Evolutionary conservation across 768 basidiomycete species (phyloP).

Genomic region (Podaxis rugospora): DNA sequence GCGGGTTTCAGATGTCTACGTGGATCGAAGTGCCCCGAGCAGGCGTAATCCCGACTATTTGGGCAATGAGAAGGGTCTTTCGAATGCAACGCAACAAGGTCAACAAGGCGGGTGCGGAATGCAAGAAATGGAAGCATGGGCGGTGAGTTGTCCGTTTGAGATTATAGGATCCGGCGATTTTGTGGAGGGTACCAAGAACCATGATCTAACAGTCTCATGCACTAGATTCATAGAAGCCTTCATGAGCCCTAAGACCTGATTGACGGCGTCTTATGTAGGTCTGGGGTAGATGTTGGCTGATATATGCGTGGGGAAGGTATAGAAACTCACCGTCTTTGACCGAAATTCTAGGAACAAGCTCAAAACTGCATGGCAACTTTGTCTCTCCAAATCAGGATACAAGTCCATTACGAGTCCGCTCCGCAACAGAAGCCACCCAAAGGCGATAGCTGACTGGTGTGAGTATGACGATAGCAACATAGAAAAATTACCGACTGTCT

Average conservation of each 20-base stretch:
- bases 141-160: constrained; percentile 43
- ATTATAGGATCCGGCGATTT: background rate
- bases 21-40: background rate
- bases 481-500: no score
- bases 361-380: constrained; percentile 49
- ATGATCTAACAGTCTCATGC: background rate
- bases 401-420: no score
- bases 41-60: constrained; percentile 4
- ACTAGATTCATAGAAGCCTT: constrained; percentile 67
- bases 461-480: no score
- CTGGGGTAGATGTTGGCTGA: constrained; percentile 39
- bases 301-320: background rate
- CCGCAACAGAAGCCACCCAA: background rate
- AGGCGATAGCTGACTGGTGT: constrained; percentile 62
- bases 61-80: background rate
- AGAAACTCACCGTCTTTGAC: background rate
- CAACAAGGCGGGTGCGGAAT: constrained; percentile 78
- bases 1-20: background rate
- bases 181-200: background rate
- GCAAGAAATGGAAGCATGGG: constrained; percentile 72
- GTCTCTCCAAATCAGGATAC: background rate
- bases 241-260: constrained; percentile 69
- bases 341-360: constrained; percentile 48
- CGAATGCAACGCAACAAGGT: constrained; percentile 51
- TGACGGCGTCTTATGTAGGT: constrained; percentile 62